These are phyloP conservation scores for Solanum dulcamara DNA, from an alignment of 257 asterid species.

Conservation along the genomic window DNA sequence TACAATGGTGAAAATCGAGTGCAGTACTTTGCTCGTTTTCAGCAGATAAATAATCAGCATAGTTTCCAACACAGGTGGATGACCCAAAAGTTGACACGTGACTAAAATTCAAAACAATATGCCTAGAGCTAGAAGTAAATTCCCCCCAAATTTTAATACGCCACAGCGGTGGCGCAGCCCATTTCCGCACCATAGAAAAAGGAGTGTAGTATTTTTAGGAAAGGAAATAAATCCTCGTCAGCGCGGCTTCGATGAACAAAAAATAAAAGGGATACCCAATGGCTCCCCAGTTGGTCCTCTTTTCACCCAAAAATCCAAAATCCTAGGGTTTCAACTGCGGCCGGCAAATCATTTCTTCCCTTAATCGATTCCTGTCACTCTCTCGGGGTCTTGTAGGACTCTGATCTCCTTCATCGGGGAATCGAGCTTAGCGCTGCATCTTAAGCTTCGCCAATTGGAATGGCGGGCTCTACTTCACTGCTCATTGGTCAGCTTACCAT, in stretches of 20 bases:
- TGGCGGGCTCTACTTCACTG: slow-evolving; percentile 45
- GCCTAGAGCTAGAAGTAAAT: background rate
- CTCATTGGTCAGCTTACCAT: slow-evolving; percentile 29
- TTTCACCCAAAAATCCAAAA: background rate
- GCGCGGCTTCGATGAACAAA: background rate
- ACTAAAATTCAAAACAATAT: slow-evolving; percentile 2
- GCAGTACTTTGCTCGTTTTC: background rate
- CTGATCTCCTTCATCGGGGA: slow-evolving; percentile 59
- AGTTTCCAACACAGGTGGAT: background rate
- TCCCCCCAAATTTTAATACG: slow-evolving; percentile 10
- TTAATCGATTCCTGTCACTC: background rate
- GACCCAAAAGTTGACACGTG: background rate
- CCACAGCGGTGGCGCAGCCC: background rate
- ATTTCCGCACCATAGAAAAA: background rate
- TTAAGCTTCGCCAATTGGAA: slow-evolving; percentile 42
- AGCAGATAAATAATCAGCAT: background rate
- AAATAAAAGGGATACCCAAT: background rate
- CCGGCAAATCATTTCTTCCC: slow-evolving; percentile 30
- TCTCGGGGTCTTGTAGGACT: slow-evolving; percentile 31
- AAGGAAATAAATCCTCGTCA: background rate
- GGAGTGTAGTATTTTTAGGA: background rate
- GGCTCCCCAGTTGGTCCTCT: background rate
- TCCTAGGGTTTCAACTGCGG: slow-evolving; percentile 36
- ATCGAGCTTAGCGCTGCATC: slow-evolving; percentile 31
- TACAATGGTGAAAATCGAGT: too few relatives aligned